Conservation (phyloP, 768 basidiomycete genomes). For the Lentinula sp. region DNA sequence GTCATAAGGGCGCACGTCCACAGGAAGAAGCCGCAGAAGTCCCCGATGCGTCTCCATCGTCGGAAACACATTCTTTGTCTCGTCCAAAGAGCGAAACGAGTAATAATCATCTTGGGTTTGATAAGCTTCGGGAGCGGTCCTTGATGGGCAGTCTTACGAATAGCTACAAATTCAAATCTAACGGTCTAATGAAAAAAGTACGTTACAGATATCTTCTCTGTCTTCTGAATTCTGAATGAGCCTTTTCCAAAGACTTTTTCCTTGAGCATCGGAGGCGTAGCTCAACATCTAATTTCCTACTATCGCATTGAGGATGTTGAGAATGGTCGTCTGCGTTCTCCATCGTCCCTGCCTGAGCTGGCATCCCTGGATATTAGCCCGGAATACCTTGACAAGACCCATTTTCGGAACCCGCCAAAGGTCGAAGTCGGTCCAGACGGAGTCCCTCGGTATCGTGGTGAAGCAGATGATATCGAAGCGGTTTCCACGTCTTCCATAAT, state of each 20-base stretch:
- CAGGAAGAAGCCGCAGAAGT: conserved; percentile 14
- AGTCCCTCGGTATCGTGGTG: conserved; percentile 73
- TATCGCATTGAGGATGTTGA: conserved; percentile 91
- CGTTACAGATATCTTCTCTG: conserved; percentile 15
- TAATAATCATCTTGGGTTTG: conserved; percentile 33
- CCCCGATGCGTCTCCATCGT: conserved; percentile 13
- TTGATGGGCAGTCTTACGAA: conserved; percentile 90
- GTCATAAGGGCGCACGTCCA: conserved; percentile 34
- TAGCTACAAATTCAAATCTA: conserved; percentile 86
- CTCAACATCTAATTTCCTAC: conserved; percentile 93
- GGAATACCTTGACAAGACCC: conserved; percentile 84
- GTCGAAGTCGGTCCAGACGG: conserved; percentile 85
- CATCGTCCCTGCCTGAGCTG: conserved; percentile 84
- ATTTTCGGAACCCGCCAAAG: conserved; percentile 81
- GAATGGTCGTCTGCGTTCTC: conserved; percentile 79
- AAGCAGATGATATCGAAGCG: conserved; percentile 64
- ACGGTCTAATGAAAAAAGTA: conserved; percentile 98
- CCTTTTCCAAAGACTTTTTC: conserved; percentile 71
- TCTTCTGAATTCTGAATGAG: conserved; percentile 6
- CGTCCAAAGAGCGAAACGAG: conserved; percentile 53
- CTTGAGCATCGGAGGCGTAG: conserved; percentile 73
- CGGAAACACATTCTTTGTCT: conserved; percentile 43
- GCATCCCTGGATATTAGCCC: conserved; percentile 81
- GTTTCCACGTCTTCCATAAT: conserved; percentile 30
- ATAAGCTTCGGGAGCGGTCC: conserved; percentile 72